Percentiles rank a stretch among this genome's conserved stretches.
These are phyloP conservation scores for Begonia peltatifolia DNA, from an alignment of 306 rosid genomes.

Conservation along the genomic window DNA sequence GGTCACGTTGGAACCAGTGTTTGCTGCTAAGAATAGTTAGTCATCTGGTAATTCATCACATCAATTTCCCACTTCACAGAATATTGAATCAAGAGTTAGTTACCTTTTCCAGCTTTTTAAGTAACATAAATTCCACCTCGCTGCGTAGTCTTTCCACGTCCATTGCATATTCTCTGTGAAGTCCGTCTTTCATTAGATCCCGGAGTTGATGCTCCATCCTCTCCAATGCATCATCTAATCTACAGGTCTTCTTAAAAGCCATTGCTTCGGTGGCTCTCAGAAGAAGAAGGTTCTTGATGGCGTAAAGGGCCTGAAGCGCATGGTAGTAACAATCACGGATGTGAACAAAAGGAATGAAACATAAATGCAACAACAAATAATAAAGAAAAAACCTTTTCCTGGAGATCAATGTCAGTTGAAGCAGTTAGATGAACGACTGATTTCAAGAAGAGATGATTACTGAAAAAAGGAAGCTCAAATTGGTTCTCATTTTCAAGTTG, in stretches of 20 bases:
- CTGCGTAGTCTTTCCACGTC: slow-evolving; percentile 57
- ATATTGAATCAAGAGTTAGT: background rate
- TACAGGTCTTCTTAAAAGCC: slow-evolving; percentile 49
- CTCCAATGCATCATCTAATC: slow-evolving; percentile 55
- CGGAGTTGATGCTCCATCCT: slow-evolving; percentile 41
- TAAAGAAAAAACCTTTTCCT: slow-evolving; percentile 60
- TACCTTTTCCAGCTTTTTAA: slow-evolving; percentile 33
- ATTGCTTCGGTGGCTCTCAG: slow-evolving; percentile 45
- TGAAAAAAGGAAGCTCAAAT: slow-evolving; percentile 36
- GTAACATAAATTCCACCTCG: slow-evolving; percentile 55
- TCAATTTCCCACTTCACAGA: too few species aligned
- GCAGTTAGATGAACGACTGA: slow-evolving; percentile 61
- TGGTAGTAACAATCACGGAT: background rate
- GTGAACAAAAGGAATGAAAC: background rate
- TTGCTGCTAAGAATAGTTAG: too few species aligned
- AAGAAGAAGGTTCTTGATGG: slow-evolving; percentile 58
- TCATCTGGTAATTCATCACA: too few species aligned
- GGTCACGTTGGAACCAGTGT: too few species aligned
- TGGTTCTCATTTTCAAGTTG: slow-evolving; percentile 33
- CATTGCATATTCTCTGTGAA: slow-evolving; percentile 45
- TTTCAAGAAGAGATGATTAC: slow-evolving; percentile 45
- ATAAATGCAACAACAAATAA: background rate
- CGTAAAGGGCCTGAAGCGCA: slow-evolving; percentile 44
- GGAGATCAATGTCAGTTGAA: slow-evolving; percentile 66
- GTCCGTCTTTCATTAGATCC: slow-evolving; percentile 39